Evolutionary conservation across 305 asterid species (phyloP).

Genomic region (Withania somnifera): DNA sequence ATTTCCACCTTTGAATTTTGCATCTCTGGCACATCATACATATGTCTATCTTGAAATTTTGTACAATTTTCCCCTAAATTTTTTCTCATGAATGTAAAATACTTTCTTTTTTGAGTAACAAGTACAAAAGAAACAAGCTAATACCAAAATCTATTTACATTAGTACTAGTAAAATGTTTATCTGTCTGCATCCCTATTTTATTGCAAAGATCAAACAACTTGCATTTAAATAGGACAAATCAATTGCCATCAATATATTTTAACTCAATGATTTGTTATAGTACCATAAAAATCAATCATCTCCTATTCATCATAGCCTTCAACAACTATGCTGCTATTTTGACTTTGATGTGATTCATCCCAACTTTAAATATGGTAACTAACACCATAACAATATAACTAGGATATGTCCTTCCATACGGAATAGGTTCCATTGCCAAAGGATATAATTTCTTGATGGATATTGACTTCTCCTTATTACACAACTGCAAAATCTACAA

Average conservation of each 20-base stretch:
- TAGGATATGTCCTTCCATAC: too few relatives aligned
- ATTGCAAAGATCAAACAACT: neutral
- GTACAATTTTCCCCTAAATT: neutral
- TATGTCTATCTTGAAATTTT: neutral
- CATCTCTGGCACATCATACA: neutral
- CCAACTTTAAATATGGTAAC: too few relatives aligned
- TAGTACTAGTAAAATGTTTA: neutral
- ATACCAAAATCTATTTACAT: neutral
- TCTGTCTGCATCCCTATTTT: neutral
- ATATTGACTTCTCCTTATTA: too few relatives aligned
- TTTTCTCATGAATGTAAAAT: neutral
- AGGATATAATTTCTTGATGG: too few relatives aligned
- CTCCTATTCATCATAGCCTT: too few relatives aligned
- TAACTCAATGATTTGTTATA: neutral
- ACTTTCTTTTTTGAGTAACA: neutral
- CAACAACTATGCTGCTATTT: too few relatives aligned
- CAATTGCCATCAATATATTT: neutral
- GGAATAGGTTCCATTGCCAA: too few relatives aligned
- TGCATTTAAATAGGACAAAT: neutral
- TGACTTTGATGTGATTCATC: too few relatives aligned
- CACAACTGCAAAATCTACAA: too few relatives aligned
- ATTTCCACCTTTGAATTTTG: neutral
- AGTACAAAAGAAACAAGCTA: too few relatives aligned
- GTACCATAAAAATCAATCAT: too few relatives aligned
- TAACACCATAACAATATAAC: too few relatives aligned